Percentiles rank a stretch among this genome's conserved stretches.
Evolutionary conservation across 2,329 filamentous ascomycete species (phyloP).

Genomic region (Fusarium odoratissimum): DNA sequence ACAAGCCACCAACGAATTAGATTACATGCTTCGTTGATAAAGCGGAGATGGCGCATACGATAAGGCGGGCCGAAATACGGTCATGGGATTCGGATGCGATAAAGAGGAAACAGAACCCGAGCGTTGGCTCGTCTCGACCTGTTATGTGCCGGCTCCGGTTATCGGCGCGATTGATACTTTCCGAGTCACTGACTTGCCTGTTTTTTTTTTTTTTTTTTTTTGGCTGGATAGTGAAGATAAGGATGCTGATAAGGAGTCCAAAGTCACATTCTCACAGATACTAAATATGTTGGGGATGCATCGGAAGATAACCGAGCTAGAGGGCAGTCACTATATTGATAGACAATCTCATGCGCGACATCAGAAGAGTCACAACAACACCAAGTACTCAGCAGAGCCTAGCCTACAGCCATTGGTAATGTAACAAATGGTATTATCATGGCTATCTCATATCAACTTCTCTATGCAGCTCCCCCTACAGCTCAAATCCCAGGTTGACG

Average conservation of each 20-base stretch:
- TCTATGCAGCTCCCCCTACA: not conserved
- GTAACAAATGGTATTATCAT: constrained; percentile 24
- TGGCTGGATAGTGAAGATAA: not conserved
- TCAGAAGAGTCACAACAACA: too few species aligned
- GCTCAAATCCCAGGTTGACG: constrained; percentile 37
- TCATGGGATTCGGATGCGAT: constrained; percentile 7
- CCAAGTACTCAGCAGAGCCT: not conserved
- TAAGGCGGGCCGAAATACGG: constrained; percentile 8
- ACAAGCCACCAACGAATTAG: constrained; percentile 8
- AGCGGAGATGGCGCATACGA: constrained; percentile 4
- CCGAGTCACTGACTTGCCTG: not conserved
- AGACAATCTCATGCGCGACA: not conserved
- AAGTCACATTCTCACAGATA: not conserved
- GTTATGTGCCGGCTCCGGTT: not conserved
- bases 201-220: too few species aligned
- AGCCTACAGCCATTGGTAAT: not conserved
- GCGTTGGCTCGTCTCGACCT: not conserved
- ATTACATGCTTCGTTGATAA: not conserved
- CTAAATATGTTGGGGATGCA: not conserved
- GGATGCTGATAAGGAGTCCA: not conserved
- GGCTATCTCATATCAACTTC: not conserved
- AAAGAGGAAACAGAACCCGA: constrained; percentile 29
- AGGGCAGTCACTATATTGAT: not conserved
- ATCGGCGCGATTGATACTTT: not conserved
- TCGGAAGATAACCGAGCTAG: not conserved